Base-by-base conservation (phyloP, 768 basidiomycete species). In the Agaricus bisporus region DNA sequence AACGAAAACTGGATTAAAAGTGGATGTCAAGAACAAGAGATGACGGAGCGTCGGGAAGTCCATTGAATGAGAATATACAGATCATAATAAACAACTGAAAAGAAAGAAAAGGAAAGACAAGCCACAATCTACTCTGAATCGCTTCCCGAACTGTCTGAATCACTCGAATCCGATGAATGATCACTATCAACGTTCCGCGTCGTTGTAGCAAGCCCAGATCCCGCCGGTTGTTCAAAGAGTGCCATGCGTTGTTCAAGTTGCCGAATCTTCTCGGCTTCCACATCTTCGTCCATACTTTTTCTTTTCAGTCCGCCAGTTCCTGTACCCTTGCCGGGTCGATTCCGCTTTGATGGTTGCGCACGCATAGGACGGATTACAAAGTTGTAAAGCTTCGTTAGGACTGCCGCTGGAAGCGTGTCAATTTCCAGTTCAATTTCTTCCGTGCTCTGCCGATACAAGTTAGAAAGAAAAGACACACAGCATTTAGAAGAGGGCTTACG, bases 381-480 rank as follows among this genome's bases (percentile, higher is more conserved):
- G 70, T 95, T 95, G 76, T 98, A 99, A 26, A 99, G 79, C 70
- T 92, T 91, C 49, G 88, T 88, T 49, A 98, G 81, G 42, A 97
- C 95, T 28, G 80, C 68, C 6, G 89, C 77, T 46, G 97, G 95
- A 29, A 99, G 75, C 38, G 83, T 74, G 64, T 98, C 97, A 64
- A 99, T 98, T 70, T 99, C 97, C 41, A 99, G 82, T 68, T 99
- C 97, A 63, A 99, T 98, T 73, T 99, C 97, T 69, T 98, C 93
- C 43, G 88, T 89, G 68, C 91, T 93, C 91, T 93, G 73, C 7
- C 57, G 56, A 44, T 25, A 37, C 2, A 43, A 26, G 46, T 41
- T 22, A 36, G 58, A 39, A n/a, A 59, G 48, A 26, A 59, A 49
- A 26, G 56, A 55, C 55, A 60, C 48, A 59, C 29, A 32, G 14